A percentile compares a stretch with the other conserved stretches of the same genome.
Evolutionary conservation across 495 filamentous ascomycete genomes (phyloP).

Genomic region (Neurospora pannonica): DNA sequence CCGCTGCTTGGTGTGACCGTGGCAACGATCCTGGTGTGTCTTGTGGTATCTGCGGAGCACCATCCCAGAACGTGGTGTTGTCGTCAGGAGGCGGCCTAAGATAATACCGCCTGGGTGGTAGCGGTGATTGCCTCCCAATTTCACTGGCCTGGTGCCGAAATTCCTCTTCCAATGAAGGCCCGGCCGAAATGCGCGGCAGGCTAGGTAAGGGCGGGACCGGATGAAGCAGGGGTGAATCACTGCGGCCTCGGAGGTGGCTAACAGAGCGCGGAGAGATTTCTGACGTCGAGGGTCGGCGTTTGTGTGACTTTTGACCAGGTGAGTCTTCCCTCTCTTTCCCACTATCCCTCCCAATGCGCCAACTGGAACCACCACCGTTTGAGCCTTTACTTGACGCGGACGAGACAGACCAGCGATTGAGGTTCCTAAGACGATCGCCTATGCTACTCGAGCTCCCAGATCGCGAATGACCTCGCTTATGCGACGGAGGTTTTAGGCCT

Average conservation of each 20-base stretch:
- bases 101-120: not conserved
- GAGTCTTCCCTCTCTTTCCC: constrained; percentile 1
- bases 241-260: constrained; percentile 2
- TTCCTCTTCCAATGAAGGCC: constrained; percentile 28
- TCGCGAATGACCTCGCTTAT: constrained; percentile 29
- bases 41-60: constrained; percentile 7
- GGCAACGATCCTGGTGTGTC: constrained; percentile 11
- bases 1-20: constrained; percentile 3
- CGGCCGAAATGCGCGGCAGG: constrained; percentile 29
- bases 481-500: constrained; percentile 15
- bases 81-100: not conserved
- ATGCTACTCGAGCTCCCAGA: constrained; percentile 36
- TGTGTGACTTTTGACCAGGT: constrained; percentile 19
- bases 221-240: constrained; percentile 13
- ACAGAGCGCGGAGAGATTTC: constrained; percentile 14
- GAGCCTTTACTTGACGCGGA: constrained; percentile 61
- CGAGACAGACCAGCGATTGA: constrained; percentile 78
- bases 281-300: constrained; percentile 18
- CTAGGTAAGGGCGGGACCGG: constrained; percentile 20
- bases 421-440: constrained; percentile 57
- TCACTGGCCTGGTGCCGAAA: constrained; percentile 16
- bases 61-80: constrained; percentile 16
- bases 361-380: constrained; percentile 28
- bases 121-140: constrained; percentile 8
- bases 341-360: constrained; percentile 8